Evolutionary conservation across 805 yeast species (phyloP).

Genomic region (Scheffersomyces lignosus): DNA sequence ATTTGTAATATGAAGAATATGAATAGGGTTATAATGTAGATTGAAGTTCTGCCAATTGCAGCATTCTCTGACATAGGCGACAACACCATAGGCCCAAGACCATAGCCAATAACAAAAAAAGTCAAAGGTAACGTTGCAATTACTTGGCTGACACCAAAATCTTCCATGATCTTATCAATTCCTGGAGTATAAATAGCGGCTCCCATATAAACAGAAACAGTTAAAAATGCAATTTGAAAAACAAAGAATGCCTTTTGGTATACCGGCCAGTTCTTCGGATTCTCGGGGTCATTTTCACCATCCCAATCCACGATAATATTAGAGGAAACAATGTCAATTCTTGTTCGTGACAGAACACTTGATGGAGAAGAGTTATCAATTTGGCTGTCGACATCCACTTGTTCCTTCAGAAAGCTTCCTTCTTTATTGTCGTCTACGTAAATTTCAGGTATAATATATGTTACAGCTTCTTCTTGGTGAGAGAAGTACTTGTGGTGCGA

Average conservation of each 20-base stretch:
- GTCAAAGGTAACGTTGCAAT: constrained; percentile 52
- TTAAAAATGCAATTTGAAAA: constrained; percentile 36
- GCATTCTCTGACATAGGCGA: constrained; percentile 59
- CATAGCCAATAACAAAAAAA: constrained; percentile 58
- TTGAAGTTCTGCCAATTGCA: constrained; percentile 49
- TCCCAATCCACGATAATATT: constrained; percentile 27
- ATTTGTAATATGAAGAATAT: constrained; percentile 51
- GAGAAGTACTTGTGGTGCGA: constrained; percentile 22
- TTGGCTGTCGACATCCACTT: no score
- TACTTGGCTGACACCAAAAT: constrained; percentile 44
- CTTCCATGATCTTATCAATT: constrained; percentile 37
- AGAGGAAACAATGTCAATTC: no score
- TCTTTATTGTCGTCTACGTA: no score
- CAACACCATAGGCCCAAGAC: constrained; percentile 55
- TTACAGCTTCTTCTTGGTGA: constrained; percentile 15
- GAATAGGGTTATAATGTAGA: constrained; percentile 47
- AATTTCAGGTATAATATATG: constrained; percentile 17
- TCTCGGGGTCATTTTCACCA: constrained; percentile 50
- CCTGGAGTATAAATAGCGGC: constrained; percentile 57
- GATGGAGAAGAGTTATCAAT: no score
- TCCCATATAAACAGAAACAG: constrained; percentile 53
- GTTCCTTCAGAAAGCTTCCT: no score
- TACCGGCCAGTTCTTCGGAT: constrained; percentile 56
- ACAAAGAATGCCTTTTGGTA: constrained; percentile 37
- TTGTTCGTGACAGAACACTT: neutral